Percentiles rank a stretch among this genome's conserved stretches.
phyloP scores from a whole-genome alignment of 225 moss, liverwort and hornwort species.

The Ulota crispa region DNA sequence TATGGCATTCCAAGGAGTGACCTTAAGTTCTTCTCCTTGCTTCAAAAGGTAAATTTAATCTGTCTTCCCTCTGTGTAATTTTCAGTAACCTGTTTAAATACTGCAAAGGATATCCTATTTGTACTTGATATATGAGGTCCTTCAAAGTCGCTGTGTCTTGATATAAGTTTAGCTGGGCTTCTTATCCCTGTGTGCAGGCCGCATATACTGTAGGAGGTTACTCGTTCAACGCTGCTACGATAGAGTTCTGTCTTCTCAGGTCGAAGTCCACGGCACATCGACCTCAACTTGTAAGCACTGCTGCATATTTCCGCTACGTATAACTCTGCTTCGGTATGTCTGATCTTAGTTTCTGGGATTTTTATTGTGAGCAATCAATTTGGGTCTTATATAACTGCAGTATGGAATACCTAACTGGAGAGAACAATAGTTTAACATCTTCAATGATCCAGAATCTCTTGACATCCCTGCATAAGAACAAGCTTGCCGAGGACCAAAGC shows the following conservation, averaged over 20 bases:
- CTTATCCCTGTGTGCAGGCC: constrained; percentile 44
- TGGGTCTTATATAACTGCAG: not conserved
- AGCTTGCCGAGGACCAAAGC: constrained; percentile 58
- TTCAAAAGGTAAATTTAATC: constrained; percentile 63
- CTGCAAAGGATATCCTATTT: not conserved
- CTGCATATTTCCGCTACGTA: not conserved
- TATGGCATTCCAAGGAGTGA: constrained; percentile 79
- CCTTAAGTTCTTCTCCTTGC: constrained; percentile 62
- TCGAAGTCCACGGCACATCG: constrained; percentile 62
- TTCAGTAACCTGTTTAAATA: not conserved
- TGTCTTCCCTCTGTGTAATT: not conserved
- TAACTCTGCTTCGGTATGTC: not conserved
- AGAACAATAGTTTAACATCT: not conserved
- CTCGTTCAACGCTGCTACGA: constrained; percentile 69
- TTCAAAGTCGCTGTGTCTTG: not conserved
- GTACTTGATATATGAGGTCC: not conserved
- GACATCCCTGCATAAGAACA: constrained; percentile 57
- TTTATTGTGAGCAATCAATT: not conserved
- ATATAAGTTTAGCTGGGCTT: constrained; percentile 3
- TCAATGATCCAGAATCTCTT: constrained; percentile 49
- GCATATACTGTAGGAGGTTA: constrained; percentile 79
- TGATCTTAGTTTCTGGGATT: not conserved
- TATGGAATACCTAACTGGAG: not conserved
- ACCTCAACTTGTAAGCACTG: constrained; percentile 67
- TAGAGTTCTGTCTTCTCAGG: constrained; percentile 63